These are phyloP conservation scores for Globisporangium radiosum DNA, from an alignment of 352 stramenopile genomes.

Conservation along the genomic window DNA sequence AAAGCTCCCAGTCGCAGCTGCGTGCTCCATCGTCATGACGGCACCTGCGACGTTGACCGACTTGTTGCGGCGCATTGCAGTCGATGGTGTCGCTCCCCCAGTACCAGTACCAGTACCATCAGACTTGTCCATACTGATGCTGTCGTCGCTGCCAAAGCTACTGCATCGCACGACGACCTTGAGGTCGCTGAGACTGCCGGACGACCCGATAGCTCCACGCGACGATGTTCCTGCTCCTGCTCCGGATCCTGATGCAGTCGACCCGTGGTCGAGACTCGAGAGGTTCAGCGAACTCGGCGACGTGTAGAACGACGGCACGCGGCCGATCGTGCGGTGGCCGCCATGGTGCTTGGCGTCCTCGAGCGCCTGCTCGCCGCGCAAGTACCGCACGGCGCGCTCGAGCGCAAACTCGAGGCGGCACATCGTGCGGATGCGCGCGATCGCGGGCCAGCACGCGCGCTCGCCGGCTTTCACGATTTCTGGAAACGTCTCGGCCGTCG, in stretches of 20 bases:
- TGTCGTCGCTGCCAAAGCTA: conserved; percentile 14
- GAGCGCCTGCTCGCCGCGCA: conserved; percentile 74
- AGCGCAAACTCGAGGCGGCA: conserved; percentile 96
- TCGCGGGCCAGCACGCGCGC: conserved; percentile 88
- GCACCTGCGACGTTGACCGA: conserved; percentile 78
- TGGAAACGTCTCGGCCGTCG: conserved; percentile 49
- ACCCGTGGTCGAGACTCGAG: conserved; percentile 54
- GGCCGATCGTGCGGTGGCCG: conserved; percentile 53
- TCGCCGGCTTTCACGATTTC: conserved; percentile 86
- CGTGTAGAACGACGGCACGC: conserved; percentile 85
- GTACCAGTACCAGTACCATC: too few species aligned
- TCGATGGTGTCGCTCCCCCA: background rate
- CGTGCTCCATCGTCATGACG: conserved; percentile 73
- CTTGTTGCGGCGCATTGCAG: conserved; percentile 53
- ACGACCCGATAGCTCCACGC: background rate
- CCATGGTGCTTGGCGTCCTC: conserved; percentile 70
- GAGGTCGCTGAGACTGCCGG: background rate
- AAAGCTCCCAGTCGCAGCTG: conserved; percentile 19
- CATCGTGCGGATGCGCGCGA: conserved; percentile 94
- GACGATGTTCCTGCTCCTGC: too few species aligned
- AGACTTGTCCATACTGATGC: background rate
- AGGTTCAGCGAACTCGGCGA: conserved; percentile 83
- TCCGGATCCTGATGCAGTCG: conserved; percentile 1
- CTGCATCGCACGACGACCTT: background rate
- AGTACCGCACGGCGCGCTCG: conserved; percentile 82